Evolutionary conservation across 768 basidiomycete genomes (phyloP).

Genomic region (Cystobasidium onofrii): DNA sequence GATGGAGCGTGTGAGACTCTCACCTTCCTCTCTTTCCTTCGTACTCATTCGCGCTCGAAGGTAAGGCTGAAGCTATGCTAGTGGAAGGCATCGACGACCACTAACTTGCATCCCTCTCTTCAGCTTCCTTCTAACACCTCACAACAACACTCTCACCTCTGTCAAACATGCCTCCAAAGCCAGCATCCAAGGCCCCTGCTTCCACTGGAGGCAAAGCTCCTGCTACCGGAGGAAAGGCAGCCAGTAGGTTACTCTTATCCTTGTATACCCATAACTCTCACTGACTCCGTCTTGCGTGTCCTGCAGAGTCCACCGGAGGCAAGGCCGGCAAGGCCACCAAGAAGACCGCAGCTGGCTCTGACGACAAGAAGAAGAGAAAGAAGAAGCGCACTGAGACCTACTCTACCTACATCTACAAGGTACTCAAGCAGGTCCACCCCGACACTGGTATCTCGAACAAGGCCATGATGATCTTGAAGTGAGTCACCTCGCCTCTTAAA

Average conservation of each 20-base stretch:
- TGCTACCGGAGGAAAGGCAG: constrained; percentile 34
- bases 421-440: constrained; percentile 94
- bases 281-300: not conserved
- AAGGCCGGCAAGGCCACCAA: constrained; percentile 31
- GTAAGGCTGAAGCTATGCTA: not conserved
- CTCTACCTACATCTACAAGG: constrained; percentile 84
- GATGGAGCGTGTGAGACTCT: not conserved
- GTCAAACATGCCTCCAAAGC: constrained; percentile 55
- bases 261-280: not conserved
- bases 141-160: constrained; percentile 33
- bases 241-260: constrained; percentile 4
- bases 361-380: constrained; percentile 48
- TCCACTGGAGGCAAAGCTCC: constrained; percentile 50
- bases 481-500: too few species aligned
- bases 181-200: constrained; percentile 30
- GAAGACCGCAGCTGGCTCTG: constrained; percentile 27
- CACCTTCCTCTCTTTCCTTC: not conserved
- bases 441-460: constrained; percentile 99
- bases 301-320: constrained; percentile 29
- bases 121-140: constrained; percentile 10
- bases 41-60: not conserved
- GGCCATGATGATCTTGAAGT: constrained; percentile 78
- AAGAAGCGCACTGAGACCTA: constrained; percentile 86
- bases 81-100: not conserved
- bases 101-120: constrained; percentile 5